phyloP scores from a whole-genome alignment of 2,329 filamentous ascomycete genomes.

The Phaeosphaeriaceae sp. region DNA sequence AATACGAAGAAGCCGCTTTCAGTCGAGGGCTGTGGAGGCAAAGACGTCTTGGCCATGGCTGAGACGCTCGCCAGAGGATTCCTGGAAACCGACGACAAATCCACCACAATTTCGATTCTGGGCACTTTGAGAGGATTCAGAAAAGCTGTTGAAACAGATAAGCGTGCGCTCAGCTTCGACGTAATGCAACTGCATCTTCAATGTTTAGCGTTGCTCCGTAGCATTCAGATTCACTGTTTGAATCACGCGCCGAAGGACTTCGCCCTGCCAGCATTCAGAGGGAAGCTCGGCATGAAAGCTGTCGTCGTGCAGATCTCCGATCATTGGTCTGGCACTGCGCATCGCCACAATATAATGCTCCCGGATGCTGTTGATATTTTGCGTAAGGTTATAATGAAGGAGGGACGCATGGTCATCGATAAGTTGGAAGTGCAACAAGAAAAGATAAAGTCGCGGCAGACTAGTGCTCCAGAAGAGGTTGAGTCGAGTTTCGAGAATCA shows the following conservation, averaged over 20 bases:
- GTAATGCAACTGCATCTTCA: not conserved
- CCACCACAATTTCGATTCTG: not conserved
- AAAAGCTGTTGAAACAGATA: not conserved
- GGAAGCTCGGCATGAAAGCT: not conserved
- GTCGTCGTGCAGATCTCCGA: not conserved
- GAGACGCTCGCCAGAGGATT: not conserved
- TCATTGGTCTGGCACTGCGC: not conserved
- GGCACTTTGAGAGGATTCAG: not conserved
- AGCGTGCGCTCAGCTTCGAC: not conserved
- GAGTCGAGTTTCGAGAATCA: not conserved
- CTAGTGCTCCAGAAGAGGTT: too few relatives aligned
- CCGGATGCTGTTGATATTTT: not conserved
- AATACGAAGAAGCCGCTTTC: not conserved
- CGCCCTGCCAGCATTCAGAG: not conserved
- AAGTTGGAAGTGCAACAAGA: not conserved
- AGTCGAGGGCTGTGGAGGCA: not conserved
- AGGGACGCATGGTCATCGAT: not conserved
- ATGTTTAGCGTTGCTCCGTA: not conserved
- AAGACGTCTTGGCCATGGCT: not conserved
- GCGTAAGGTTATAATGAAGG: conserved; percentile 4
- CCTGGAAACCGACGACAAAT: not conserved
- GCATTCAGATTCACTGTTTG: not conserved
- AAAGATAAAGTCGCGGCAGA: not conserved
- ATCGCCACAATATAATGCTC: conserved; percentile 1
- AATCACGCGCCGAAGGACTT: not conserved